Evolutionary conservation across 495 filamentous ascomycete genomes (phyloP).

Genomic region (Xylaria longipes): DNA sequence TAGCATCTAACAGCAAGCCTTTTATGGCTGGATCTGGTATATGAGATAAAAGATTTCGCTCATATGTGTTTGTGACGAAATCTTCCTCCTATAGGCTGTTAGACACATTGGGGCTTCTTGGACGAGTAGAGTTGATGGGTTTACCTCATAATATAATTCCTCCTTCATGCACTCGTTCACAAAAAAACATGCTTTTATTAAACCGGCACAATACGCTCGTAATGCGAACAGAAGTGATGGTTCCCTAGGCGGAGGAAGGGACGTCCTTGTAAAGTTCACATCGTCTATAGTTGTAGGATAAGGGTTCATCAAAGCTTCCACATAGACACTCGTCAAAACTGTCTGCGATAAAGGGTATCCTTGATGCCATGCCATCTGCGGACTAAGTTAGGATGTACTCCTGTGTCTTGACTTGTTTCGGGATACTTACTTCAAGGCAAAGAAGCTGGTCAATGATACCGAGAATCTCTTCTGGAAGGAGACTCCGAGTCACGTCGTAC

Average conservation of each 20-base stretch:
- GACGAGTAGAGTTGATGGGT: neutral
- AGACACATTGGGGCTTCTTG: conserved; percentile 27
- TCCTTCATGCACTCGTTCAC: conserved; percentile 74
- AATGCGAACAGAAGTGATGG: conserved; percentile 70
- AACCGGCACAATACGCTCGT: conserved; percentile 82
- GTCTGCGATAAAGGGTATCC: conserved; percentile 95
- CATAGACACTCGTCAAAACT: conserved; percentile 90
- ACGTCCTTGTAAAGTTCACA: conserved; percentile 64
- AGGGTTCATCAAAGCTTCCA: conserved; percentile 82
- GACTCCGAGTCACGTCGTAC: conserved; percentile 75
- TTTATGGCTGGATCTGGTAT: conserved; percentile 64
- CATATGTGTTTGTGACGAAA: conserved; percentile 89
- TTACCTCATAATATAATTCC: conserved; percentile 88
- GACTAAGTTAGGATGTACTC: neutral
- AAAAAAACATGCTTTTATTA: conserved; percentile 82
- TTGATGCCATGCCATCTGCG: conserved; percentile 93
- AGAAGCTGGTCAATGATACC: conserved; percentile 95
- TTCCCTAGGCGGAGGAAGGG: conserved; percentile 33
- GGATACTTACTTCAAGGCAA: conserved; percentile 74
- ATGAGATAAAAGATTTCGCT: conserved; percentile 72
- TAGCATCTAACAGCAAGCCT: conserved; percentile 65
- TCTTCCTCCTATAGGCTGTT: conserved; percentile 81
- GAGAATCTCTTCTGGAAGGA: conserved; percentile 80
- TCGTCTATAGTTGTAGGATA: conserved; percentile 70
- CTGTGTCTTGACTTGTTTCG: neutral